Conservation (phyloP, 495 filamentous ascomycete species). For the Sporormia fimetaria region DNA sequence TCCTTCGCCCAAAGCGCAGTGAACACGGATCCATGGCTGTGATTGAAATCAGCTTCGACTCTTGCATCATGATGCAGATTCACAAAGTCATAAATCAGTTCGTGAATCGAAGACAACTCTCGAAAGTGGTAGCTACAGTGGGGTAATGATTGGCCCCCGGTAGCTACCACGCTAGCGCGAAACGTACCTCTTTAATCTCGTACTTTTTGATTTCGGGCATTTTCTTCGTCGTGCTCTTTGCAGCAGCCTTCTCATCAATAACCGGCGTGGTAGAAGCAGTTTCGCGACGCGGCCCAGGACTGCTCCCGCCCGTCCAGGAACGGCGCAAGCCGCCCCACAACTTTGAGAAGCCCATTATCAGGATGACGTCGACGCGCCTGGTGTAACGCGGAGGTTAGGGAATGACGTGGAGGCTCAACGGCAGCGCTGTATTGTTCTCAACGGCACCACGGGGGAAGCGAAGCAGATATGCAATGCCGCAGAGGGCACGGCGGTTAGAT, state of each 20-base stretch:
- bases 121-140: neutral
- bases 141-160: neutral
- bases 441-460: neutral
- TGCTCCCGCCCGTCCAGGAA: constrained; percentile 9
- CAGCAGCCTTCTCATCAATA: too few species aligned
- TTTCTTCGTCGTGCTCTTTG: constrained; percentile 9
- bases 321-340: constrained; percentile 16
- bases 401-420: neutral
- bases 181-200: constrained; percentile 28
- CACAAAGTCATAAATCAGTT: neutral
- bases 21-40: constrained; percentile 63
- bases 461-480: too few species aligned
- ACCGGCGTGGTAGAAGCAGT: constrained; percentile 11
- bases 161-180: constrained; percentile 9
- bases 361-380: constrained; percentile 3
- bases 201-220: constrained; percentile 31
- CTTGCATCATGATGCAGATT: too few species aligned
- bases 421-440: neutral
- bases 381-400: neutral
- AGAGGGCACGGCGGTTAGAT: too few species aligned
- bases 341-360: constrained; percentile 24
- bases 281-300: constrained; percentile 3
- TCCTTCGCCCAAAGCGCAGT: constrained; percentile 69
- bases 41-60: neutral
- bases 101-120: constrained; percentile 2